Percentiles rank a stretch among this genome's conserved stretches.
These are phyloP conservation scores for Allium fistulosum DNA, from an alignment of 106 monocot species.

Conservation along the genomic window DNA sequence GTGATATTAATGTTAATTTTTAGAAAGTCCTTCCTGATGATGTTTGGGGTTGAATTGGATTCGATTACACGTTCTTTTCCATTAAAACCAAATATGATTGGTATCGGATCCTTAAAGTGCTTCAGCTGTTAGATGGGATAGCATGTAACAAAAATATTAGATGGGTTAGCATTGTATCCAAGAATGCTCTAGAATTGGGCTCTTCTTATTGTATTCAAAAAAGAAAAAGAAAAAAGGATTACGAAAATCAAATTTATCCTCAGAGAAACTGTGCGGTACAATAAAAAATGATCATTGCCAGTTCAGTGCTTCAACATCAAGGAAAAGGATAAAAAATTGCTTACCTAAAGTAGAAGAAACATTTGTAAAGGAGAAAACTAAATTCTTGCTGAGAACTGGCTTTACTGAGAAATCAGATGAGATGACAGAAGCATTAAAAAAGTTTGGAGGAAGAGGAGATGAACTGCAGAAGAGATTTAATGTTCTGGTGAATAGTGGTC, in stretches of 20 bases:
- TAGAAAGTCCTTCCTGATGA: conserved; percentile 34
- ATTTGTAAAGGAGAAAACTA: conserved; percentile 52
- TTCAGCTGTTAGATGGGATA: conserved; percentile 43
- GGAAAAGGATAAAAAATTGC: conserved; percentile 13
- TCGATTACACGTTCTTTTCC: conserved; percentile 55
- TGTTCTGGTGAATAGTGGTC: conserved; percentile 44
- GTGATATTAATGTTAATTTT: conserved; percentile 43
- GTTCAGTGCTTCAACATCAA: conserved; percentile 29
- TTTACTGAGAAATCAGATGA: conserved; percentile 71
- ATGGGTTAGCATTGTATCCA: conserved; percentile 47
- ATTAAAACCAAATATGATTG: conserved; percentile 53
- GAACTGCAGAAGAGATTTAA: conserved; percentile 61
- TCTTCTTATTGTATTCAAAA: conserved; percentile 32
- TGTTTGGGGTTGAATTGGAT: conserved; percentile 42
- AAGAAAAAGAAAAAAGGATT: conserved; percentile 26
- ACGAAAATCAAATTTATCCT: conserved; percentile 22
- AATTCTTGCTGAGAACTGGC: conserved; percentile 57
- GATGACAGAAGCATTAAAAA: conserved; percentile 43
- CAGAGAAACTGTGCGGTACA: conserved; percentile 29
- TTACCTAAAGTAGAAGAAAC: conserved; percentile 28
- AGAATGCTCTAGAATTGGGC: conserved; percentile 41
- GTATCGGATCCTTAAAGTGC: conserved; percentile 44
- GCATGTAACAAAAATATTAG: conserved; percentile 35
- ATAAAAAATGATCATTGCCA: conserved; percentile 48
- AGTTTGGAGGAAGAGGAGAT: conserved; percentile 75